phyloP scores from a whole-genome alignment of 176 grass and related monocot species.

The Oryza officinalis region DNA sequence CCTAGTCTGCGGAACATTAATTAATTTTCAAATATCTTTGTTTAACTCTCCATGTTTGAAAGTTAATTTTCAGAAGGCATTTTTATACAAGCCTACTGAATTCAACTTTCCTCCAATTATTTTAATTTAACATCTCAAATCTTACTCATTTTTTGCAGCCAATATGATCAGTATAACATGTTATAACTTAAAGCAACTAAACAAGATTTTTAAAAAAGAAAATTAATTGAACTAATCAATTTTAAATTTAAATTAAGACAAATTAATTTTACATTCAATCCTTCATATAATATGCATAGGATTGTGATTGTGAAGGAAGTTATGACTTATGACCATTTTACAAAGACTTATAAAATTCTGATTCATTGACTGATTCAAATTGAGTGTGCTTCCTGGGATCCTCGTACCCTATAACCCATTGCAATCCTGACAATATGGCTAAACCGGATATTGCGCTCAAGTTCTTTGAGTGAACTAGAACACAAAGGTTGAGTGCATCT shows the following conservation, averaged over 20 bases:
- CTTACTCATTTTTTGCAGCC: neutral
- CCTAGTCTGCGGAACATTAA: neutral
- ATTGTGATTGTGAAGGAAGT: neutral
- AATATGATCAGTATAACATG: neutral
- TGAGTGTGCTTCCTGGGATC: neutral
- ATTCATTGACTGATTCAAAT: slow-evolving; percentile 2
- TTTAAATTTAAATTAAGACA: neutral
- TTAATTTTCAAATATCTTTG: neutral
- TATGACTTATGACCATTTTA: slow-evolving; percentile 20
- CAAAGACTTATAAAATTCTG: slow-evolving; percentile 2
- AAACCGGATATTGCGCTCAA: neutral
- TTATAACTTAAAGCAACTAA: neutral
- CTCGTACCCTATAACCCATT: neutral
- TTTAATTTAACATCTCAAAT: neutral
- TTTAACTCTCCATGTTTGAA: neutral
- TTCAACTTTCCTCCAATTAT: neutral
- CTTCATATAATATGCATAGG: neutral
- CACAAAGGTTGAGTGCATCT: neutral
- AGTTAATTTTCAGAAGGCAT: slow-evolving; percentile 1
- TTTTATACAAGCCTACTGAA: neutral
- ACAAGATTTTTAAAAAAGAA: neutral
- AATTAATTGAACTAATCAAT: neutral
- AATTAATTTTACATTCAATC: neutral
- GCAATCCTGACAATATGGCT: neutral
- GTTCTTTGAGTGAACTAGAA: neutral